phyloP scores from a whole-genome alignment of 306 rosid species.

The peach (Prunus persica) region DNA sequence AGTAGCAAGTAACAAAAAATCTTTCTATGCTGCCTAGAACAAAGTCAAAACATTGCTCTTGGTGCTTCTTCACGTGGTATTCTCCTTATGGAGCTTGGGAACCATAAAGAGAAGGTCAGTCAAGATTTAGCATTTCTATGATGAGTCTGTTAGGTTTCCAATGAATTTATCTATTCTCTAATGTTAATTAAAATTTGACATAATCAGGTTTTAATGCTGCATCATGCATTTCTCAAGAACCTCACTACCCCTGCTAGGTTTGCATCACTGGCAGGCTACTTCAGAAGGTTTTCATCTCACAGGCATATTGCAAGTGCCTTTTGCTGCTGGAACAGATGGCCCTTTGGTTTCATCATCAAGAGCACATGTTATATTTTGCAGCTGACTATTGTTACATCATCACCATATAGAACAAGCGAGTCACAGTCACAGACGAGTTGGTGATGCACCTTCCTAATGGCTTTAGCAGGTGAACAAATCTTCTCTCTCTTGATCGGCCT shows the following conservation, averaged over 20 bases:
- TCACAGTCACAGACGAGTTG: neutral
- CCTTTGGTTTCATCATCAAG: neutral
- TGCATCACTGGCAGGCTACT: neutral
- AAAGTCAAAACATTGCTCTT: neutral
- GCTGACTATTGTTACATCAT: neutral
- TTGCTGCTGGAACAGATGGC: neutral
- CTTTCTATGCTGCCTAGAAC: slow-evolving; percentile 3
- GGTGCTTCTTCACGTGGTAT: neutral
- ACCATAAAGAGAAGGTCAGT: neutral
- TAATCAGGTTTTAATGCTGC: neutral
- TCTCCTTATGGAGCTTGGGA: neutral
- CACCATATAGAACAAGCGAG: neutral
- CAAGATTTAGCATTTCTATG: neutral
- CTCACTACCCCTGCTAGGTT: neutral
- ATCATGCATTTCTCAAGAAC: neutral
- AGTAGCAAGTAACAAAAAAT: neutral
- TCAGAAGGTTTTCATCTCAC: neutral
- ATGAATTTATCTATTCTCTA: neutral
- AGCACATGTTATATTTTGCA: neutral
- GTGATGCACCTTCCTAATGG: neutral
- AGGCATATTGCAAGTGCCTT: neutral
- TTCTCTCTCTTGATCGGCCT: no score
- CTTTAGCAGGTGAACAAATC: neutral
- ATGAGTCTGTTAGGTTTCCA: no score
- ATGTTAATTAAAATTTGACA: neutral